These are phyloP conservation scores for Vachellia pachyceras DNA, from an alignment of 306 rosid species.

Conservation along the genomic window DNA sequence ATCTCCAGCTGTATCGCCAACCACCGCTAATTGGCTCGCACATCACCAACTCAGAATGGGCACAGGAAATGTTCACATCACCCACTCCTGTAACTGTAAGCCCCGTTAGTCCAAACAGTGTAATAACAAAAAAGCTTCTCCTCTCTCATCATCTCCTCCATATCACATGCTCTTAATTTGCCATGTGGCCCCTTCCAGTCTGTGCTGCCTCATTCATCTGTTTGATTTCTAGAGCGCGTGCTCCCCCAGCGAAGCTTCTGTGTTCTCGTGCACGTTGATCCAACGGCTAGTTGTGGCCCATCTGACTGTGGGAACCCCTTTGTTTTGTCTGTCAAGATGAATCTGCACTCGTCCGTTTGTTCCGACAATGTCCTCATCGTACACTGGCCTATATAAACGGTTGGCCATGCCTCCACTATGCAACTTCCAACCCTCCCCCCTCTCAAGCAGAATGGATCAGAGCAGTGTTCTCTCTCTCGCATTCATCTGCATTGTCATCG, in stretches of 20 bases:
- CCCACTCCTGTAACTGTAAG: background rate
- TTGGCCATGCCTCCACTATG: background rate
- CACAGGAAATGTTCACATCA: background rate
- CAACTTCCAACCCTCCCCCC: background rate
- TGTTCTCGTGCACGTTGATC: constrained; percentile 40
- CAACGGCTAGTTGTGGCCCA: constrained; percentile 74
- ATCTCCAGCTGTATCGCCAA: no score
- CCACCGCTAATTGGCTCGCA: constrained; percentile 16
- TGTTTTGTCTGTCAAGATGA: constrained; percentile 42
- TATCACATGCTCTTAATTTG: constrained; percentile 48
- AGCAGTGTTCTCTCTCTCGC: constrained; percentile 55
- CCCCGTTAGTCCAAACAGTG: no score
- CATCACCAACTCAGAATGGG: background rate
- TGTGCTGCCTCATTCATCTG: constrained; percentile 39
- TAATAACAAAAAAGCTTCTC: background rate
- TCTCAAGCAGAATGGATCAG: constrained; percentile 55
- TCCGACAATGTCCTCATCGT: constrained; percentile 13
- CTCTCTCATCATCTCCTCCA: constrained; percentile 10
- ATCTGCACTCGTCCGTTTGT: constrained; percentile 30
- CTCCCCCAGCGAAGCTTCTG: constrained; percentile 54
- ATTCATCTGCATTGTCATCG: constrained; percentile 69
- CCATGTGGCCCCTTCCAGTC: constrained; percentile 46
- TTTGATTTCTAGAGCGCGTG: constrained; percentile 28
- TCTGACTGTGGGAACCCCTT: constrained; percentile 35
- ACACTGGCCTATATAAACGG: constrained; percentile 38